Evolutionary conservation across 2,329 filamentous ascomycete species (phyloP).

Genomic region (Sclerotinia subarctica): DNA sequence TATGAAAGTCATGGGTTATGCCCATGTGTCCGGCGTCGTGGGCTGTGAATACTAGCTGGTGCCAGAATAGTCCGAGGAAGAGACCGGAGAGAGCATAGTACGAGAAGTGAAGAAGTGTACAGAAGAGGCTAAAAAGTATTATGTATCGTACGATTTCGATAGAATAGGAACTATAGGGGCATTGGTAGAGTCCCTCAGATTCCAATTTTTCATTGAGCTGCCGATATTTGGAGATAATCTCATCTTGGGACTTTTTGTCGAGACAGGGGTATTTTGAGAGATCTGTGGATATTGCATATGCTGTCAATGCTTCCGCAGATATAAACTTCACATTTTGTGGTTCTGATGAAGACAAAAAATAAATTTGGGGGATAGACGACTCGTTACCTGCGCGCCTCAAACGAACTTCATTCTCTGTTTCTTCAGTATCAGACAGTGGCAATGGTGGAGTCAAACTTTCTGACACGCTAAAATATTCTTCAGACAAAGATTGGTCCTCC

Average conservation of each 20-base stretch:
- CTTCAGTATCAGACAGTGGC: constrained; percentile 36
- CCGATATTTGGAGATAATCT: constrained; percentile 77
- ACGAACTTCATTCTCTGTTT: constrained; percentile 22
- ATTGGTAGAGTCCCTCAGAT: constrained; percentile 74
- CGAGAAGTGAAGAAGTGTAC: constrained; percentile 57
- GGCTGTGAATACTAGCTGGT: constrained; percentile 88
- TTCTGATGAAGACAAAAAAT: constrained; percentile 60
- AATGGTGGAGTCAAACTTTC: constrained; percentile 35
- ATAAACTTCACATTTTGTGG: constrained; percentile 54
- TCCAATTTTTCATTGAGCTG: constrained; percentile 67
- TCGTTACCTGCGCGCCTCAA: constrained; percentile 24
- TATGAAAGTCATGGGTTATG: constrained; percentile 84
- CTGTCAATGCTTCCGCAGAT: constrained; percentile 67
- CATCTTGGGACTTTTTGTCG: constrained; percentile 68
- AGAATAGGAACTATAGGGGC: constrained; percentile 77
- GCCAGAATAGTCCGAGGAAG: constrained; percentile 83
- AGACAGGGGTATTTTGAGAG: constrained; percentile 75
- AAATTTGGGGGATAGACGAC: constrained; percentile 41
- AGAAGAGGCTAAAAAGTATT: constrained; percentile 59
- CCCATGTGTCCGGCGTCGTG: constrained; percentile 97
- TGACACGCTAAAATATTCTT: constrained; percentile 30
- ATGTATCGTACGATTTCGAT: constrained; percentile 72
- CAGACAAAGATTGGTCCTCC: constrained; percentile 28
- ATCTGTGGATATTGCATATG: constrained; percentile 71
- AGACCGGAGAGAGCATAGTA: constrained; percentile 70